phyloP scores from a whole-genome alignment of 192 early-diverging fungal species.

The Backusella tarrabulga region DNA sequence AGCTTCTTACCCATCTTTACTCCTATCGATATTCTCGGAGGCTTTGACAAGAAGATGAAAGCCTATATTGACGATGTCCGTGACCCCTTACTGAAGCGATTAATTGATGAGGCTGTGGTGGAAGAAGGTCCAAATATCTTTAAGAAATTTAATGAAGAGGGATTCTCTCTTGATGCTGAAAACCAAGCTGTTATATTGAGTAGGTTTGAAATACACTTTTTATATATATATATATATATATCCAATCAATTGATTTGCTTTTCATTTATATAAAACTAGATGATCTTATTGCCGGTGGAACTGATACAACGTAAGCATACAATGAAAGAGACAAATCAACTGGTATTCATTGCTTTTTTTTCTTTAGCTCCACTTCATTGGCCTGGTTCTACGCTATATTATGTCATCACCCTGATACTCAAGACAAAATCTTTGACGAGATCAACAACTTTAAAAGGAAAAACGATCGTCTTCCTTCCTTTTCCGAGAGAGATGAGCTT shows the following conservation, averaged over 20 bases:
- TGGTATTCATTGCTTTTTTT: not conserved
- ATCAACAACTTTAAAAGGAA: not conserved
- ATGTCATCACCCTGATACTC: not conserved
- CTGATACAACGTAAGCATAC: not conserved
- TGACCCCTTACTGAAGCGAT: not conserved
- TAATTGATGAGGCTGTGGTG: not conserved
- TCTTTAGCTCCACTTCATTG: not conserved
- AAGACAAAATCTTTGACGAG: constrained; percentile 4
- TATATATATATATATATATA: not conserved
- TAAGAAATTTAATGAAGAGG: not conserved
- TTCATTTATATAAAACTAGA: not conserved
- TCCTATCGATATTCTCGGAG: not conserved
- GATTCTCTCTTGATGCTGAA: not conserved
- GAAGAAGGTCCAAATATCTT: not conserved
- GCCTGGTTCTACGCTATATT: constrained; percentile 4
- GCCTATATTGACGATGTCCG: not conserved
- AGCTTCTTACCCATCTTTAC: not conserved
- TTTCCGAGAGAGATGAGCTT: not conserved
- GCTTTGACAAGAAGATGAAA: not conserved
- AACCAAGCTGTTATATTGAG: not conserved
- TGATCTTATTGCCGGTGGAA: constrained; percentile 8
- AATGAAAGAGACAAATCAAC: not conserved
- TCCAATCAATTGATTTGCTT: not conserved
- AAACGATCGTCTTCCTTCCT: not conserved
- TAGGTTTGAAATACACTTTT: not conserved